phyloP scores from a whole-genome alignment of 116 monocot species.

The Trichopus zeylanicus region DNA sequence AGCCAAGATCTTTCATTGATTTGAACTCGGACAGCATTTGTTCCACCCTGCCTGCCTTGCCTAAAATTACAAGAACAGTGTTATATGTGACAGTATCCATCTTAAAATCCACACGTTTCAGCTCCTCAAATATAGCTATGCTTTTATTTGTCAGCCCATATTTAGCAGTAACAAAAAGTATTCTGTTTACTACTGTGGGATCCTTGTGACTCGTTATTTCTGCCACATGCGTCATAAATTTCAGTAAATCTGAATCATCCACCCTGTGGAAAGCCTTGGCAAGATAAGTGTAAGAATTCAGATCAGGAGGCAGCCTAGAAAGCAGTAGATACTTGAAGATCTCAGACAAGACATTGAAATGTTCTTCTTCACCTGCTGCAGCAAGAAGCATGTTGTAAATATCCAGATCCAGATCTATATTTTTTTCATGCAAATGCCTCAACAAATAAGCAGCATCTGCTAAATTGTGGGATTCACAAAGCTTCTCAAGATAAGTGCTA shows the following conservation, averaged over 20 bases:
- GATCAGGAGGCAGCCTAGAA: slow-evolving; percentile 45
- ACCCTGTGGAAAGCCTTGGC: slow-evolving; percentile 39
- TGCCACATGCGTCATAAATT: slow-evolving; percentile 39
- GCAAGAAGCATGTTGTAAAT: slow-evolving; percentile 38
- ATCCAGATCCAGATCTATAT: slow-evolving; percentile 18
- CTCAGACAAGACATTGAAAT: slow-evolving; percentile 35
- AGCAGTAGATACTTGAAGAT: slow-evolving; percentile 53
- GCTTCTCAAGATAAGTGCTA: slow-evolving; percentile 27
- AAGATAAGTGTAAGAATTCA: slow-evolving; percentile 37
- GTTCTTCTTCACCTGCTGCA: slow-evolving; percentile 26
- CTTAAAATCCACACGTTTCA: slow-evolving; percentile 38
- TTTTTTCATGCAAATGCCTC: slow-evolving; percentile 18
- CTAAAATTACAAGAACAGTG: slow-evolving; percentile 48
- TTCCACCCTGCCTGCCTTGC: slow-evolving; percentile 45
- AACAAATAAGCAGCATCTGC: slow-evolving; percentile 25
- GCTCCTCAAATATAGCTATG: slow-evolving; percentile 39
- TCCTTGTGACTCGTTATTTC: slow-evolving; percentile 42
- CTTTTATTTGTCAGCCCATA: slow-evolving; percentile 40
- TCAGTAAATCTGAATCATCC: slow-evolving; percentile 24
- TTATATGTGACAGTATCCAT: slow-evolving; percentile 64
- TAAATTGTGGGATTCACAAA: slow-evolving; percentile 34
- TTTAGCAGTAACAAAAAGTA: slow-evolving; percentile 41
- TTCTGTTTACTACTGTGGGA: slow-evolving; percentile 58
- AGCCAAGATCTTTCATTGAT: slow-evolving; percentile 48
- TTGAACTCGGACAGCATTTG: slow-evolving; percentile 50